These are phyloP conservation scores for Colletotrichum sublineola DNA, from an alignment of 2,329 filamentous ascomycete genomes.

Conservation along the genomic window DNA sequence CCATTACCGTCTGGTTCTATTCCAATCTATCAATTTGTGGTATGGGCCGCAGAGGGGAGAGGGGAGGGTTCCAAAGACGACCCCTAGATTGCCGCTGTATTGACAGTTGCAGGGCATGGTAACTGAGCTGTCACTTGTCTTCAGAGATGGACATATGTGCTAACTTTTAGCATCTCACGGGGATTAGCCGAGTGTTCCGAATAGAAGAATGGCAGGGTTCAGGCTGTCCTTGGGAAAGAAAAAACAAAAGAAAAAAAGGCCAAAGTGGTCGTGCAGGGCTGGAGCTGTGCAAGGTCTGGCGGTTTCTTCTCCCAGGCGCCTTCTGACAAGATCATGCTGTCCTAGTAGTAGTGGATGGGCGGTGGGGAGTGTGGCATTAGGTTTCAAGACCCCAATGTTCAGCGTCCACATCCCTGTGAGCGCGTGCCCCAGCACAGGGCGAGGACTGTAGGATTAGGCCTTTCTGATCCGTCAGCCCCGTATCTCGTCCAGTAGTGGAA, in stretches of 20 bases:
- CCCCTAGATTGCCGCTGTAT: background rate
- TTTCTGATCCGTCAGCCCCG: slow-evolving; percentile 11
- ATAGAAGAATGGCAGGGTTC: slow-evolving; percentile 11
- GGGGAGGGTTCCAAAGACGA: background rate
- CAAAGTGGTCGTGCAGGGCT: slow-evolving; percentile 16
- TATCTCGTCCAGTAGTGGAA: slow-evolving; percentile 1
- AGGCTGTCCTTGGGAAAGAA: slow-evolving; percentile 1
- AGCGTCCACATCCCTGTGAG: background rate
- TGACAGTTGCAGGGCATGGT: background rate
- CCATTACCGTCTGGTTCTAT: background rate
- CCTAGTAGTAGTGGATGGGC: background rate
- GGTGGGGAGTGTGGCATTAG: slow-evolving; percentile 8
- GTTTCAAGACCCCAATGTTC: slow-evolving; percentile 16
- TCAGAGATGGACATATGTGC: slow-evolving; percentile 5
- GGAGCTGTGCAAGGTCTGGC: slow-evolving; percentile 1
- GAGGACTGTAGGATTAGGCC: background rate
- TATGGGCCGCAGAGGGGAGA: too few relatives aligned
- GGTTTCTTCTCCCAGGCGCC: background rate
- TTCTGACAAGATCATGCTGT: slow-evolving; percentile 20
- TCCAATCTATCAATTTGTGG: background rate
- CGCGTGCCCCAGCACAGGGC: slow-evolving; percentile 1
- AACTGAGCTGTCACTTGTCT: background rate
- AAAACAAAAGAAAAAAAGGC: background rate
- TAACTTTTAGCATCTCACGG: background rate
- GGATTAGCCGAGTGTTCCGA: slow-evolving; percentile 10